Percentiles rank a stretch among this genome's conserved stretches.
These are phyloP conservation scores for Linum usitatissimum DNA, from an alignment of 345 rosid species.

Conservation along the genomic window DNA sequence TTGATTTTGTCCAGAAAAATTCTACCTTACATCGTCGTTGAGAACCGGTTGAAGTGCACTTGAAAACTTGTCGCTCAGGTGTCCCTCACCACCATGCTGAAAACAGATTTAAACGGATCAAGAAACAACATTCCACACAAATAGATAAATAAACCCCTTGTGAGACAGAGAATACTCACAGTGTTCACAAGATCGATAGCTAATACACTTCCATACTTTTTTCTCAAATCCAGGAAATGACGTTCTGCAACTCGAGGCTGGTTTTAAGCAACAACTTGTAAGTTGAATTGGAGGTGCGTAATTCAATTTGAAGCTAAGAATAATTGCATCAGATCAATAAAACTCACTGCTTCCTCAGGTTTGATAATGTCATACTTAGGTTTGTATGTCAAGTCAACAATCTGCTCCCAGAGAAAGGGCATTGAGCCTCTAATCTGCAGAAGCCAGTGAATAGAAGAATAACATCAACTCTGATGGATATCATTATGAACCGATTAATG, in stretches of 20 bases:
- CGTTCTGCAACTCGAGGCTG: constrained; percentile 75
- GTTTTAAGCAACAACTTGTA: constrained; percentile 13
- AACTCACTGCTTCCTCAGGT: constrained; percentile 88
- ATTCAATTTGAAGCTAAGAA: constrained; percentile 4
- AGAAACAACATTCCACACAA: constrained; percentile 8
- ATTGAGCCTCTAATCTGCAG: constrained; percentile 87
- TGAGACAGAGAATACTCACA: constrained; percentile 31
- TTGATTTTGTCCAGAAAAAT: constrained; percentile 16
- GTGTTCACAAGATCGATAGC: constrained; percentile 85
- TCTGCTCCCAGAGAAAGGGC: constrained; percentile 90
- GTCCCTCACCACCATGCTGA: constrained; percentile 97
- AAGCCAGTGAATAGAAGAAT: constrained; percentile 11
- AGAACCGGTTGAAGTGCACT: constrained; percentile 48
- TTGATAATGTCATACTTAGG: constrained; percentile 89
- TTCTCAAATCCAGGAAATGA: constrained; percentile 87
- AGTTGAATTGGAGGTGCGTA: constrained; percentile 9
- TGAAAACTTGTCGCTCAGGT: constrained; percentile 62
- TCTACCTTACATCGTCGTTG: constrained; percentile 85
- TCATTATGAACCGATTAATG: not conserved
- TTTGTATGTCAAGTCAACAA: constrained; percentile 92
- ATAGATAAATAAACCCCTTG: constrained; percentile 4
- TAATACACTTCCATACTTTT: constrained; percentile 71
- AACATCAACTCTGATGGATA: constrained; percentile 3
- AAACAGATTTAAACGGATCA: constrained; percentile 20
- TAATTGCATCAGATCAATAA: constrained; percentile 9